Evolutionary conservation across 192 early-diverging fungal genomes (phyloP).

Genomic region (Umbelopsis vinacea): DNA sequence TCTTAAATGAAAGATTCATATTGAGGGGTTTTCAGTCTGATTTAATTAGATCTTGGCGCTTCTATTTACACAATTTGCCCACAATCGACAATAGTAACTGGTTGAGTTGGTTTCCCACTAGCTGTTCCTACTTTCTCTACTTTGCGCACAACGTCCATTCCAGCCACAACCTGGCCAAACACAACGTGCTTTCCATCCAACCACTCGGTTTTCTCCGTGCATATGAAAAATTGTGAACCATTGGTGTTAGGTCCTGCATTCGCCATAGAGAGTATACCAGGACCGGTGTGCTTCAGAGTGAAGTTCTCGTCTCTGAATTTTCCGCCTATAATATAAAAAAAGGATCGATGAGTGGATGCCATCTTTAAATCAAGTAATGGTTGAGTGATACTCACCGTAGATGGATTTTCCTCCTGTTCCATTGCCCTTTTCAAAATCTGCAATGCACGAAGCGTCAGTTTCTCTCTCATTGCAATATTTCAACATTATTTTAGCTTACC

Average conservation of each 20-base stretch:
- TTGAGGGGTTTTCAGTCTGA: not conserved
- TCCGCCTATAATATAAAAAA: not conserved
- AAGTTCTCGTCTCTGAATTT: slow-evolving; percentile 33
- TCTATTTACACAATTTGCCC: slow-evolving; percentile 35
- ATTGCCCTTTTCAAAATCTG: slow-evolving; percentile 75
- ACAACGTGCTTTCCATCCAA: slow-evolving; percentile 89
- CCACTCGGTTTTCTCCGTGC: slow-evolving; percentile 77
- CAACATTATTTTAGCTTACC: not conserved
- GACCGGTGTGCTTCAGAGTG: slow-evolving; percentile 56
- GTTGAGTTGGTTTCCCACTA: slow-evolving; percentile 38
- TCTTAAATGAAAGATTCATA: not conserved
- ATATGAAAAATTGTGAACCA: slow-evolving; percentile 94
- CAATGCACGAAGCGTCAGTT: slow-evolving; percentile 16
- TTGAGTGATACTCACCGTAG: not conserved
- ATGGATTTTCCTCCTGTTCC: slow-evolving; percentile 90
- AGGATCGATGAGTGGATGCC: slow-evolving; percentile 14
- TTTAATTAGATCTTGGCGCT: not conserved
- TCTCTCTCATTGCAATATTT: not conserved
- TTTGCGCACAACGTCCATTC: slow-evolving; percentile 52
- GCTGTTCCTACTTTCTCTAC: slow-evolving; percentile 42
- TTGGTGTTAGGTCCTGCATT: slow-evolving; percentile 89
- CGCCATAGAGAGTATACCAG: slow-evolving; percentile 92
- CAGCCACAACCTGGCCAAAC: slow-evolving; percentile 68
- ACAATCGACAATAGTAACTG: slow-evolving; percentile 43
- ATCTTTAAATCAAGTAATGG: no score